Evolutionary conservation across 192 early-diverging fungal genomes (phyloP).

Genomic region (Cetraspora pellucida): DNA sequence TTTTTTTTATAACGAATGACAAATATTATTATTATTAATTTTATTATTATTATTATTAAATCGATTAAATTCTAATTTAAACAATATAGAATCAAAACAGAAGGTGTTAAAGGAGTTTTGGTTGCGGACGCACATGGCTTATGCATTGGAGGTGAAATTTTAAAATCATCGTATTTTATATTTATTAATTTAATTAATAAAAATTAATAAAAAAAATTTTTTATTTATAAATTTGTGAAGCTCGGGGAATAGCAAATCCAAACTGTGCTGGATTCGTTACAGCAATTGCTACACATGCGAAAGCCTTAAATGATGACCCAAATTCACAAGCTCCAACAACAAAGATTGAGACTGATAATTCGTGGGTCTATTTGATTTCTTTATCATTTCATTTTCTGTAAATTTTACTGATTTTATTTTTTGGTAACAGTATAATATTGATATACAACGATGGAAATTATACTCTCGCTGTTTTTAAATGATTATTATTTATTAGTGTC

Average conservation of each 20-base stretch:
- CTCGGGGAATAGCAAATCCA: conserved; percentile 45
- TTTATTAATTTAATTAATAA: neutral
- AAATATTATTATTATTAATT: no score
- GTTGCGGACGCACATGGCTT: conserved; percentile 48
- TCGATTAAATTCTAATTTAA: no score
- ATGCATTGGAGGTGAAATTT: conserved; percentile 46
- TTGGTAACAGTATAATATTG: no score
- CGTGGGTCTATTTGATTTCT: neutral
- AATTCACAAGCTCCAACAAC: neutral
- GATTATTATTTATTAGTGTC: no score
- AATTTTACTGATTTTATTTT: no score
- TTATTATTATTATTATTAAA: neutral
- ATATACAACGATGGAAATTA: no score
- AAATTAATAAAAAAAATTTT: conserved; percentile 24
- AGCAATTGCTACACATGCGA: conserved; percentile 48
- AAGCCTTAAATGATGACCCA: conserved; percentile 29
- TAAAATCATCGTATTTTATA: neutral
- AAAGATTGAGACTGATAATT: conserved; percentile 21
- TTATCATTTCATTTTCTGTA: no score
- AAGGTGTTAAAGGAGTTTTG: conserved; percentile 45
- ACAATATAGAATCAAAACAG: conserved; percentile 30
- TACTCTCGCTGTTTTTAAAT: no score
- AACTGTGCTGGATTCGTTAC: conserved; percentile 48
- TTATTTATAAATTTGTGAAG: conserved; percentile 18
- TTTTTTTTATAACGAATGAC: neutral